Evolutionary conservation across 2,329 filamentous ascomycete species (phyloP), one percentile per base, ranked within the genome.

Genomic region (Cladosporium cucumerinum): DNA sequence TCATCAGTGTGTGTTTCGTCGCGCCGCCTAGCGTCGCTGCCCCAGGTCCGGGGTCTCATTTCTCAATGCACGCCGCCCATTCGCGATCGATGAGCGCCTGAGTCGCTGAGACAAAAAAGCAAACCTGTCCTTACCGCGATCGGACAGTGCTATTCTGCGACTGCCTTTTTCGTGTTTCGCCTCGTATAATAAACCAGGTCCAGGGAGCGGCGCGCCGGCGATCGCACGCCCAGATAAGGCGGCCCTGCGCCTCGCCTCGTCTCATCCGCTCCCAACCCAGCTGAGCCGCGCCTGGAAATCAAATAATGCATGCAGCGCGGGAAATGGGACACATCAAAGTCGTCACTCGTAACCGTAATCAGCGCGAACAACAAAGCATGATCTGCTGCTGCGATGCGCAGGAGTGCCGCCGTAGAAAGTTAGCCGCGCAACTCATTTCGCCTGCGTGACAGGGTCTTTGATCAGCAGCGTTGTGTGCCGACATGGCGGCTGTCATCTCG

Each of bases 341-440:
- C 54, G 36, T 23, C 32, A 61, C 18, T 61, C 59, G 11, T n/a
- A 36, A 30, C 30, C 59, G 48, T 49, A 61, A 61, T 36, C 28
- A 39, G 30, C 26, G 32, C 18, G 10, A 21, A 23, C 8, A 30
- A 39, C 25, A 48, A 48, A 30, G 57, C 26, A 49, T 30, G 39
- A 46, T 46, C 39, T 26, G 36, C 36, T 23, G 58, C 43, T 23
- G 58, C 43, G 58, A 32, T 25, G 59, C 23, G 39, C 48, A 30
- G 32, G 48, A 62, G 48, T 43, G 25, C 48, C 26, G 18, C 32
- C 48, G 59, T 30, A 34, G 21, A 36, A 46, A 36, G 12, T 51
- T 39, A 54, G 46, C 59, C 59, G 51, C 49, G 48, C 63, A 66
- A 63, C 68, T 68, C 66, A 69, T 67, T 66, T 67, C 67, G 67